Percentiles rank a stretch among this genome's conserved stretches.
Conservation (phyloP, 1,139 yeast species). For the Scheffersomyces cryptocercus region DNA sequence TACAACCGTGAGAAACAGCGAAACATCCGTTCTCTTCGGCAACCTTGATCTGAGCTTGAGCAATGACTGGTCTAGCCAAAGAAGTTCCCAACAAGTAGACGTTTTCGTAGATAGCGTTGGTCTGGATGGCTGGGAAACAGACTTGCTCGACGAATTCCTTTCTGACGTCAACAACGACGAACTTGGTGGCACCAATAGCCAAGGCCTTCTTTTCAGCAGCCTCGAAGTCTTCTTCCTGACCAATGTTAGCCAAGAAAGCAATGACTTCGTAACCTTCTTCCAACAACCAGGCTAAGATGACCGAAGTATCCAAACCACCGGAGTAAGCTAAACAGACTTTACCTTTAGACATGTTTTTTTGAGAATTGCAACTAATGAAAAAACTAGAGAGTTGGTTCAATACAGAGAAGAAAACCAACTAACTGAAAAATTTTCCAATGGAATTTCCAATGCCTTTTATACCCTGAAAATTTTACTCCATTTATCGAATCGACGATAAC, state of each 20-base stretch:
- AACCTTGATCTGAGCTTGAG: constrained; percentile 95
- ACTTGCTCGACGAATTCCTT: constrained; percentile 92
- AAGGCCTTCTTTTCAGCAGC: constrained; percentile 96
- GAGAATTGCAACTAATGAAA: constrained; percentile 3
- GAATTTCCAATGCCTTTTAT: constrained; percentile 21
- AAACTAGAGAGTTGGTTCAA: constrained; percentile 1
- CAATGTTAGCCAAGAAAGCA: constrained; percentile 96
- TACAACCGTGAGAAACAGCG: constrained; percentile 98
- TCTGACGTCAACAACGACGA: constrained; percentile 91
- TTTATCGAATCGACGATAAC: constrained; percentile 23
- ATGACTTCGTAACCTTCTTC: constrained; percentile 98
- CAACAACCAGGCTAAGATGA: constrained; percentile 95
- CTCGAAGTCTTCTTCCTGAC: constrained; percentile 98
- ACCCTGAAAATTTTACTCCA: constrained; percentile 13
- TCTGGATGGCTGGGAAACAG: constrained; percentile 94
- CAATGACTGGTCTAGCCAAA: constrained; percentile 97
- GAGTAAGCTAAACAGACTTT: constrained; percentile 99
- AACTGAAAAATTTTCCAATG: constrained; percentile 19
- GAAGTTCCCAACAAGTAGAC: constrained; percentile 96
- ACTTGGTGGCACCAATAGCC: constrained; percentile 95
- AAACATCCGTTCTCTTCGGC: constrained; percentile 98
- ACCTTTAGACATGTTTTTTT: constrained; percentile 77
- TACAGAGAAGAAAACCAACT: constrained; percentile 6
- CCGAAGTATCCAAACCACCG: constrained; percentile 98
- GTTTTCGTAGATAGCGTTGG: constrained; percentile 96